A percentile compares a stretch with the other conserved stretches of the same genome.
Conservation (phyloP, 2,329 filamentous ascomycete species). For the Neonectria ditissima region DNA sequence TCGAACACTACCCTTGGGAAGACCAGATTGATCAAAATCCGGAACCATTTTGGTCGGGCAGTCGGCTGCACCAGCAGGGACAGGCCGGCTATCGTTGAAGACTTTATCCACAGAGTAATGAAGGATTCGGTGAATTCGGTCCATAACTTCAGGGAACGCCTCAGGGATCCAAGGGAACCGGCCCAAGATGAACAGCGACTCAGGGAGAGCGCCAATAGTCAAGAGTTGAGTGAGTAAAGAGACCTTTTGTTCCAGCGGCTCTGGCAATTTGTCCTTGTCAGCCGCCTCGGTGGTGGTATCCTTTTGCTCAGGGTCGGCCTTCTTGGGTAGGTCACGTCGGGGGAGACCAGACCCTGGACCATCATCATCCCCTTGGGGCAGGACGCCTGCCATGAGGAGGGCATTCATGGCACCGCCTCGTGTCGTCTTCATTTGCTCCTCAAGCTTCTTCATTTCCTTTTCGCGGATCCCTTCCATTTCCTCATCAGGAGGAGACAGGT, state of each 20-base stretch:
- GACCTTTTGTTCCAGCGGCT: slow-evolving; percentile 89
- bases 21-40: slow-evolving; percentile 72
- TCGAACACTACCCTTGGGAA: slow-evolving; percentile 76
- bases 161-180: slow-evolving; percentile 94
- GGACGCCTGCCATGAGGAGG: slow-evolving; percentile 84
- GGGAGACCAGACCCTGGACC: slow-evolving; percentile 60
- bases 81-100: slow-evolving; percentile 60
- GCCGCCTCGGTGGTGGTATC: slow-evolving; percentile 53
- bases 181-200: slow-evolving; percentile 91
- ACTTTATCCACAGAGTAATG: slow-evolving; percentile 86
- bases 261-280: slow-evolving; percentile 68
- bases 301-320: slow-evolving; percentile 66
- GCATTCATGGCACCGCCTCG: slow-evolving; percentile 84
- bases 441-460: slow-evolving; percentile 79
- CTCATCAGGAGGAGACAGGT: slow-evolving; percentile 87
- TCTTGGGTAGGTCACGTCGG: slow-evolving; percentile 64
- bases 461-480: slow-evolving; percentile 81
- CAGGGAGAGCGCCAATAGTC: slow-evolving; percentile 90
- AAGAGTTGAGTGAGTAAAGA: slow-evolving; percentile 85
- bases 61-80: slow-evolving; percentile 45
- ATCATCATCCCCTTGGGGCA: slow-evolving; percentile 78
- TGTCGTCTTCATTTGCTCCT: slow-evolving; percentile 78
- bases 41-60: slow-evolving; percentile 60
- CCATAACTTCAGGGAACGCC: slow-evolving; percentile 82
- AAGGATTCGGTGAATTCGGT: slow-evolving; percentile 85